A percentile compares a stretch with the other conserved stretches of the same genome.
phyloP scores from a whole-genome alignment of 345 rosid species.

The Pistacia atlantica region DNA sequence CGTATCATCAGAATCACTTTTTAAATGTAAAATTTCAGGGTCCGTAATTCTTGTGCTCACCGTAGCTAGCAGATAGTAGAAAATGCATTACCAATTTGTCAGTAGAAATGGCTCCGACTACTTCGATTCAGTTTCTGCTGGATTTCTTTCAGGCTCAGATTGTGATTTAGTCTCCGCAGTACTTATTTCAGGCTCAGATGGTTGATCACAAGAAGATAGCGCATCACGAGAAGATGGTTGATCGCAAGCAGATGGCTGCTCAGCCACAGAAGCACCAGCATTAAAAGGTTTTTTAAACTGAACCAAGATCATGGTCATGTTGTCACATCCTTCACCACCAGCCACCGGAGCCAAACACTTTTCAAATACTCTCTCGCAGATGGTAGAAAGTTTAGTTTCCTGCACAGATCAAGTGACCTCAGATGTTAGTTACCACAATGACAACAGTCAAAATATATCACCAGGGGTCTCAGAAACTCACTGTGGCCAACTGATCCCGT shows the following conservation, averaged over 20 bases:
- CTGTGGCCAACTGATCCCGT: constrained; percentile 56
- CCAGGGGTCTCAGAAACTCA: constrained; percentile 20
- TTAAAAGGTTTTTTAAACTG: constrained; percentile 62
- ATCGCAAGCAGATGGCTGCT: neutral
- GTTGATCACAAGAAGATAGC: neutral
- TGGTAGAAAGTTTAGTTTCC: constrained; percentile 78
- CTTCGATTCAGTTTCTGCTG: constrained; percentile 12
- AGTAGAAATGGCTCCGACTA: neutral
- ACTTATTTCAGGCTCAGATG: neutral
- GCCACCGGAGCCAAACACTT: constrained; percentile 89
- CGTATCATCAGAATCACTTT: constrained; percentile 11
- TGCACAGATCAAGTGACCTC: constrained; percentile 26
- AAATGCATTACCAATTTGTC: neutral
- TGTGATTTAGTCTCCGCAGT: constrained; percentile 14
- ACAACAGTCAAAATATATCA: neutral
- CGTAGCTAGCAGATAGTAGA: neutral
- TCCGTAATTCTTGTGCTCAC: neutral
- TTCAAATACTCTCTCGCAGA: constrained; percentile 84
- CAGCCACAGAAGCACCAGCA: constrained; percentile 9
- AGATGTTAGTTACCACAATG: neutral
- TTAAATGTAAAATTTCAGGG: neutral
- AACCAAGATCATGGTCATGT: constrained; percentile 93
- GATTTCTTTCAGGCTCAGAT: constrained; percentile 1
- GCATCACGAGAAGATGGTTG: neutral
- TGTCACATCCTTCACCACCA: constrained; percentile 94